Conservation (phyloP, 805 yeast species). For the Huiozyma sinensis region DNA sequence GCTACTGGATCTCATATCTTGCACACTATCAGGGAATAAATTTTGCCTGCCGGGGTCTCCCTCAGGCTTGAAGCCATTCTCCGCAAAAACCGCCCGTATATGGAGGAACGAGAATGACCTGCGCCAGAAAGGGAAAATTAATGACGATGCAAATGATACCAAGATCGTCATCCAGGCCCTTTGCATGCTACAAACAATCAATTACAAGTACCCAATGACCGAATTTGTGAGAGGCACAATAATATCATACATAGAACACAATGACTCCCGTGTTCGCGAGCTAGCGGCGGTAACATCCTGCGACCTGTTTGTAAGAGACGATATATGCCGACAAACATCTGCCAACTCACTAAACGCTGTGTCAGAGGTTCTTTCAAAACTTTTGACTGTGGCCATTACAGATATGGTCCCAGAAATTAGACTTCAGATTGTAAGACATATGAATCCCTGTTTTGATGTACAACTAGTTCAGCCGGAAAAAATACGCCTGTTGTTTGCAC, state of each 20-base stretch:
- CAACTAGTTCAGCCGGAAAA: constrained; percentile 88
- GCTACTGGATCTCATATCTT: constrained; percentile 57
- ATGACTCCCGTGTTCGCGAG: constrained; percentile 62
- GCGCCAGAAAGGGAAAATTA: constrained; percentile 44
- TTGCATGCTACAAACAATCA: constrained; percentile 58
- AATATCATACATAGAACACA: constrained; percentile 67
- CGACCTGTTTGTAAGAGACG: constrained; percentile 60
- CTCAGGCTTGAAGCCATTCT: constrained; percentile 45
- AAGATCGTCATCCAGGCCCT: constrained; percentile 63
- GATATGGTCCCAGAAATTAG: constrained; percentile 79
- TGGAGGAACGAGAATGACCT: constrained; percentile 63
- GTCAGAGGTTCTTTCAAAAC: constrained; percentile 66
- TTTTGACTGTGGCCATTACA: constrained; percentile 73
- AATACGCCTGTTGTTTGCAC: constrained; percentile 69
- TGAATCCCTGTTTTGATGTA: constrained; percentile 71
- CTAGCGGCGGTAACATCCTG: constrained; percentile 77
- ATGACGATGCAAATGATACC: constrained; percentile 34
- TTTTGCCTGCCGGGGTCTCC: constrained; percentile 86
- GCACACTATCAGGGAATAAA: constrained; percentile 63
- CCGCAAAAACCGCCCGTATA: constrained; percentile 53
- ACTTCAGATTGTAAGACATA: constrained; percentile 56
- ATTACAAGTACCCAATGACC: constrained; percentile 62
- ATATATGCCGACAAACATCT: constrained; percentile 73
- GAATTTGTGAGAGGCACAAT: constrained; percentile 81
- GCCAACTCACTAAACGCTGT: constrained; percentile 72